Conservation (phyloP, 805 yeast species). For the Metschnikowia drakensbergensis region DNA sequence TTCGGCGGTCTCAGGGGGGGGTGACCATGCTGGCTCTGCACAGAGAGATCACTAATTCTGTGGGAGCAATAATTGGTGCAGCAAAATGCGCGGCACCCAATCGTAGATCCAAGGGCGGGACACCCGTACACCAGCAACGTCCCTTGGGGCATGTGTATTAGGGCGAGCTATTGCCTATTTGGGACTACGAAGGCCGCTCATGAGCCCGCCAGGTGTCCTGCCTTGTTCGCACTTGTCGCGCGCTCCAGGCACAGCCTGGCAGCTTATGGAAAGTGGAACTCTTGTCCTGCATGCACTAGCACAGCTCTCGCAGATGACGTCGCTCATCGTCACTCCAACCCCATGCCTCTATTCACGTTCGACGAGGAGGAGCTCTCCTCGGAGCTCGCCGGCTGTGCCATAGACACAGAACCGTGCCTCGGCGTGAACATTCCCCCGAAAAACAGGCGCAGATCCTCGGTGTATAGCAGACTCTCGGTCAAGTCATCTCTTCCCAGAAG, state of each 20-base stretch:
- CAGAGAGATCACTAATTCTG: not conserved
- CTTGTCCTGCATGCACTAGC: not conserved
- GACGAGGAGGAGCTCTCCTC: slow-evolving; percentile 18
- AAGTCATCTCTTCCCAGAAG: slow-evolving; percentile 13
- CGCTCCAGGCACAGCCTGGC: too few relatives aligned
- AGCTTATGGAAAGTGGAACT: not conserved
- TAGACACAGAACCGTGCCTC: slow-evolving; percentile 1
- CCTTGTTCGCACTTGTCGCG: too few relatives aligned
- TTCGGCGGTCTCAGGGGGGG: too few relatives aligned
- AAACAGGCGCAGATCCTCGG: slow-evolving; percentile 15
- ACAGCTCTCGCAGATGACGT: slow-evolving; percentile 1
- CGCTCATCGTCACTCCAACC: not conserved
- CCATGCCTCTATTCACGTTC: slow-evolving; percentile 17
- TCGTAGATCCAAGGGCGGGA: not conserved
- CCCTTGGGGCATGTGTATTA: too few relatives aligned
- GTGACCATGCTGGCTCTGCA: not conserved
- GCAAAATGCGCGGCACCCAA: not conserved
- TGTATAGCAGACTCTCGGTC: slow-evolving; percentile 18
- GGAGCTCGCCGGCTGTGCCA: slow-evolving; percentile 7
- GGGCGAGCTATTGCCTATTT: too few relatives aligned
- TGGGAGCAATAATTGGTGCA: not conserved
- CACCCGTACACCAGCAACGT: not conserved
- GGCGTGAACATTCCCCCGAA: not conserved
- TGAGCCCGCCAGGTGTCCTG: too few relatives aligned
- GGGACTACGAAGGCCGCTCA: too few relatives aligned